Base-by-base conservation (phyloP, 2,329 filamentous ascomycete species). In the Geosmithia flava region DNA sequence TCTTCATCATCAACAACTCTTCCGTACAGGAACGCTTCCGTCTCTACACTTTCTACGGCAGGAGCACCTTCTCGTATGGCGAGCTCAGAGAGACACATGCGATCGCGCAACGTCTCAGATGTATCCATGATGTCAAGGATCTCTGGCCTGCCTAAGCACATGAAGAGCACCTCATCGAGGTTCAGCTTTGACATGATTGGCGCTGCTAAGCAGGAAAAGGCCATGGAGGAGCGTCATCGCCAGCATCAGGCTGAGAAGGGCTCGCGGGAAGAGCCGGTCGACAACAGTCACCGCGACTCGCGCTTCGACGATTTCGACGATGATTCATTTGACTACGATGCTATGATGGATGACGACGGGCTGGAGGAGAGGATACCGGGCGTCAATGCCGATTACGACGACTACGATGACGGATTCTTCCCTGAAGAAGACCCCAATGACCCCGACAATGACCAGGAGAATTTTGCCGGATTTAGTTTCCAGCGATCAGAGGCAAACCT, bases 111-210 rank as follows among this genome's bases (percentile, higher is more conserved):
- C 48, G 58, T 70, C 3, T 81, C 75, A 0, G 69, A 69, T 3
- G 58, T 68, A 13, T 76, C 75, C 0, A 59, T 59, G 8, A 70
- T 68, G 48, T 67, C 68, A 33, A 62, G 67, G 1, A 60, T 70
- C 2, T 75, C 72, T 7, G 70, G 74, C 1, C 51, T 82, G 33
- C 80, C 79, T 2, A 75, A 67, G 51, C 79, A 83, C 52, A 83
- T 83, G 79, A 83, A 82, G 63, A 89, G 85, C 59, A 86, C 82
- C 11, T 86, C 85, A 0, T 88, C 84, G 0, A 72, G 86, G 15
- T 90, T 91, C 59, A 90, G 85, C 56, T 91, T 91, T 57, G 85
- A 90, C 57, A 86, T 89, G 71, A 76, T 81, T 16, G 83, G 82
- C 5, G 78, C 78, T 6, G 83, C 83, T 15, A 75, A 78, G 50